Percentiles rank a stretch among this genome's conserved stretches.
Evolutionary conservation across 202 grass and related monocot species (phyloP).

Genomic region (Setaria italica): DNA sequence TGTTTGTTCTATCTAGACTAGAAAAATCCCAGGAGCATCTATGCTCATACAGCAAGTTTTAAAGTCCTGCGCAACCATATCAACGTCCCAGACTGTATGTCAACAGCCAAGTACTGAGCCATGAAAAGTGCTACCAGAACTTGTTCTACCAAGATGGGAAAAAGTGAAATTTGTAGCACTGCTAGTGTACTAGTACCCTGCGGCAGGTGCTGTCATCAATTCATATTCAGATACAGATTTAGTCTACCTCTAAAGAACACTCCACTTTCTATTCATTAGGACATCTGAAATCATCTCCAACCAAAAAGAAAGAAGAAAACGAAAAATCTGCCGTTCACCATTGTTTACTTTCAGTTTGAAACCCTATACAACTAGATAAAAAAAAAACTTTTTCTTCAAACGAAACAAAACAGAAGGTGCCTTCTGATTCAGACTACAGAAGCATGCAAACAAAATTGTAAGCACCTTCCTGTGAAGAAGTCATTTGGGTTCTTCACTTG

Average conservation of each 20-base stretch:
- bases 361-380: neutral
- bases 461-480: conserved; percentile 91
- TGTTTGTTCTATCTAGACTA: neutral
- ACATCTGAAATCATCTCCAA: neutral
- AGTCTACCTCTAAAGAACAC: neutral
- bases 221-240: neutral
- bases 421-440: neutral
- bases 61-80: neutral
- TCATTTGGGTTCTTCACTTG: conserved; percentile 78
- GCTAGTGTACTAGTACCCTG: too few relatives aligned
- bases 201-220: neutral
- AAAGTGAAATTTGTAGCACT: too few relatives aligned
- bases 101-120: neutral
- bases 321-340: neutral
- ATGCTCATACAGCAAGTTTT: neutral
- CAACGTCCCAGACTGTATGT: neutral
- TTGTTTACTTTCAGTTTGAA: conserved; percentile 1
- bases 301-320: neutral
- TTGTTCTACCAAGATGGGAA: neutral
- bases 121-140: neutral
- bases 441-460: conserved; percentile 17
- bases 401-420: neutral
- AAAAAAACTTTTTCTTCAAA: neutral
- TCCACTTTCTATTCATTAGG: too few relatives aligned
- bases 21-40: neutral